A percentile compares a stretch with the other conserved stretches of the same genome.
Evolutionary conservation across 2,329 filamentous ascomycete species (phyloP).

Genomic region (Colletotrichum sp.): DNA sequence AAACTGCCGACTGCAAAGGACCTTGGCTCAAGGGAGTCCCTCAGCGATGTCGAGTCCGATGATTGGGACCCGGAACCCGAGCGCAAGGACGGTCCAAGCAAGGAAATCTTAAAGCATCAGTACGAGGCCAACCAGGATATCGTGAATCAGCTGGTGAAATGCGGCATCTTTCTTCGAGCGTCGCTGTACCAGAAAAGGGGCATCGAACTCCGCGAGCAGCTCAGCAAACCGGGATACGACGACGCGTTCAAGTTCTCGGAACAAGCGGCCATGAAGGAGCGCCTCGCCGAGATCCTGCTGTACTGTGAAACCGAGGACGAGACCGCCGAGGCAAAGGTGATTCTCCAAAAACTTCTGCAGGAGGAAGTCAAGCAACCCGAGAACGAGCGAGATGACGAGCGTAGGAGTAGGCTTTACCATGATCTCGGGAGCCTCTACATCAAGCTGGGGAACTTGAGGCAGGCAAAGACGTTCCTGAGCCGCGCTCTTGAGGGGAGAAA

Average conservation of each 20-base stretch:
- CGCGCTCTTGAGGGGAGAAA: constrained; percentile 29
- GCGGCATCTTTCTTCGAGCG: constrained; percentile 27
- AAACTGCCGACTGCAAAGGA: neutral
- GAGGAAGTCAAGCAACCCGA: constrained; percentile 23
- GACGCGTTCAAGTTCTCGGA: constrained; percentile 16
- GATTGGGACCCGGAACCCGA: constrained; percentile 30
- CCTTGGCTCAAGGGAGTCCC: neutral
- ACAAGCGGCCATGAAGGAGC: constrained; percentile 29
- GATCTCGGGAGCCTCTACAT: constrained; percentile 31
- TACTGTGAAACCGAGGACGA: constrained; percentile 23
- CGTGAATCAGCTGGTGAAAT: constrained; percentile 25
- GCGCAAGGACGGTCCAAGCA: constrained; percentile 20
- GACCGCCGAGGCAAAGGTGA: constrained; percentile 24
- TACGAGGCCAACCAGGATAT: constrained; percentile 28
- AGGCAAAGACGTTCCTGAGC: constrained; percentile 24
- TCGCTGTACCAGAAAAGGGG: constrained; percentile 27
- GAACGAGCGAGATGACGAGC: constrained; percentile 9
- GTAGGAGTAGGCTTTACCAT: constrained; percentile 26
- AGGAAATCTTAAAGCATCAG: constrained; percentile 25
- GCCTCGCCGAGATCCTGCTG: constrained; percentile 29
- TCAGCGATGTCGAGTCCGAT: constrained; percentile 8
- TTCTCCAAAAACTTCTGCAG: constrained; percentile 25
- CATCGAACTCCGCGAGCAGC: constrained; percentile 25
- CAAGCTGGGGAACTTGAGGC: constrained; percentile 19
- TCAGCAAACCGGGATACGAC: constrained; percentile 15